phyloP scores from a whole-genome alignment of 305 asterid species.

The Nicotiana rustica region DNA sequence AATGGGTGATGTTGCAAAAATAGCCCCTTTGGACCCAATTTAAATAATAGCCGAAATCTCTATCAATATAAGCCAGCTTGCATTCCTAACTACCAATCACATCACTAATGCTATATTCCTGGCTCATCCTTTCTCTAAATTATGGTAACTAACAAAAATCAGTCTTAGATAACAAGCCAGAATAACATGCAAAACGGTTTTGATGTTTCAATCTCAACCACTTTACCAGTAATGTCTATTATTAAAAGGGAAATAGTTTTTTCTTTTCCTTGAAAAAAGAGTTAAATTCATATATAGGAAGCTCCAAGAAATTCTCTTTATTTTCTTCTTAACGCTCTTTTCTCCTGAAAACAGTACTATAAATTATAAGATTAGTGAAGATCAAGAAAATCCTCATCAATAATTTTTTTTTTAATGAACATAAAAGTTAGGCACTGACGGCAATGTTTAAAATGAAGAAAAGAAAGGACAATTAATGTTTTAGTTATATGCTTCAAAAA shows the following conservation, averaged over 20 bases:
- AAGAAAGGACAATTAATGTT: slow-evolving; percentile 35
- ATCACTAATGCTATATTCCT: slow-evolving; percentile 24
- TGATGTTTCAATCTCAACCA: slow-evolving; percentile 30
- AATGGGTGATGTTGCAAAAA: no score
- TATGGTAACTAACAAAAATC: background rate
- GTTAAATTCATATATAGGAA: background rate
- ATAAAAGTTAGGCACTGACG: no score
- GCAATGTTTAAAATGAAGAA: background rate
- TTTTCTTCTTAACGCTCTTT: background rate
- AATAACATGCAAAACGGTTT: background rate
- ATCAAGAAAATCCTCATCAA: background rate
- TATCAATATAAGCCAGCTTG: background rate
- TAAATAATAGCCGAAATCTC: background rate
- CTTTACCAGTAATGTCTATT: background rate
- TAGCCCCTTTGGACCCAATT: background rate
- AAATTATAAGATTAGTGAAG: background rate
- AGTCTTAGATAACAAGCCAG: slow-evolving; percentile 10
- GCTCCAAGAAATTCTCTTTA: background rate
- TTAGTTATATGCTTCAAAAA: slow-evolving; percentile 48
- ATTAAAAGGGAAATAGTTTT: background rate
- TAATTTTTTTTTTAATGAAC: background rate
- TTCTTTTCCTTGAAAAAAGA: background rate
- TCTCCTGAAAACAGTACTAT: background rate
- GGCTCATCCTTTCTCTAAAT: background rate
- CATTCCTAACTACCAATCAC: slow-evolving; percentile 36